Percentiles rank a stretch among this genome's conserved stretches.
phyloP scores from a whole-genome alignment of 257 asterid genomes.

The Ophiorrhiza pumila region DNA sequence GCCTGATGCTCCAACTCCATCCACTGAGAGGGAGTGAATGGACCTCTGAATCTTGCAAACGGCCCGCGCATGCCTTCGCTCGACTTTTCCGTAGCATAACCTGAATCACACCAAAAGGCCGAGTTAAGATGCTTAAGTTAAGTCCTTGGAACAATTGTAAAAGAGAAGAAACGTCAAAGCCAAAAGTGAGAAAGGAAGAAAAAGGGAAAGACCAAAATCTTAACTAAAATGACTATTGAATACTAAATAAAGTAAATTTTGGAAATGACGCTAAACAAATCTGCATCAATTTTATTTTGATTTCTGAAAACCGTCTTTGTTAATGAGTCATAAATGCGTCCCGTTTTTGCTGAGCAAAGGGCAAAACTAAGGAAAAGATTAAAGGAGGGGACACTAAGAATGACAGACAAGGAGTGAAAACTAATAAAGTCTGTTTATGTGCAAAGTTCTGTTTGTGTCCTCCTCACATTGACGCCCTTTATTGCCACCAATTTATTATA shows the following conservation, averaged over 20 bases:
- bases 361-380: slow-evolving; percentile 1
- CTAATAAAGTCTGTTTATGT: slow-evolving; percentile 3
- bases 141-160: slow-evolving; percentile 5
- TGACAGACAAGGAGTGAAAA: slow-evolving; percentile 10
- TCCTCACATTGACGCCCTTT: neutral
- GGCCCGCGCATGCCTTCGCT: slow-evolving; percentile 46
- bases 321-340: neutral
- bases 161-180: slow-evolving; percentile 9
- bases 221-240: neutral
- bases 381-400: slow-evolving; percentile 14
- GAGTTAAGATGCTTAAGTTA: neutral
- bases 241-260: neutral
- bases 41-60: slow-evolving; percentile 54
- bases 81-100: slow-evolving; percentile 30
- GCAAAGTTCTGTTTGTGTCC: neutral
- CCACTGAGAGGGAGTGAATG: slow-evolving; percentile 91
- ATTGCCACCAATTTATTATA: neutral
- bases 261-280: slow-evolving; percentile 8
- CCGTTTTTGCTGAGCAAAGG: neutral
- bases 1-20: slow-evolving; percentile 95
- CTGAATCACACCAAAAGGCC: slow-evolving; percentile 27
- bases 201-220: slow-evolving; percentile 1
- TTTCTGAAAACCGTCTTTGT: slow-evolving; percentile 2
- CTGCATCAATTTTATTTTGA: neutral
- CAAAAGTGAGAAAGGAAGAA: neutral